phyloP scores from a whole-genome alignment of 2,329 filamentous ascomycete species.

The Fusarium oxysporum region DNA sequence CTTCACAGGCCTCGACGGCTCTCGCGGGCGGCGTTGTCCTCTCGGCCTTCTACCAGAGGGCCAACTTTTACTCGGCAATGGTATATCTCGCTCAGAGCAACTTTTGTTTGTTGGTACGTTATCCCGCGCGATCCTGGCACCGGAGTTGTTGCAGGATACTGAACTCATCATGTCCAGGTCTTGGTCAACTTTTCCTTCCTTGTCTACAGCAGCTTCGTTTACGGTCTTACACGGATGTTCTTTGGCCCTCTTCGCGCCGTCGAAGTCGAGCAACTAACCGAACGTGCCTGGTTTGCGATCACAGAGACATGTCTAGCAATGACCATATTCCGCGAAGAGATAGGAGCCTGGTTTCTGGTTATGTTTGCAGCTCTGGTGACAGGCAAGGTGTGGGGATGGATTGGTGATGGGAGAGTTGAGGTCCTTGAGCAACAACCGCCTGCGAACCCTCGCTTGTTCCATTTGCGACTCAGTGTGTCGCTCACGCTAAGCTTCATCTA shows the following conservation, averaged over 20 bases:
- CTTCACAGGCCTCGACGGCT: conserved; percentile 77
- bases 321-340: conserved; percentile 97
- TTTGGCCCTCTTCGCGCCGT: conserved; percentile 91
- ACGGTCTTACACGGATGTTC: conserved; percentile 87
- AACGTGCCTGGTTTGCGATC: conserved; percentile 97
- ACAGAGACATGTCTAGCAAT: conserved; percentile 97
- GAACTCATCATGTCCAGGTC: conserved; percentile 65
- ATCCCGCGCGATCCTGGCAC: conserved; percentile 1
- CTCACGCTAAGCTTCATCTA: conserved; percentile 83
- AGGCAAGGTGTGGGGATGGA: conserved; percentile 99
- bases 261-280: conserved; percentile 96
- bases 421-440: conserved; percentile 95
- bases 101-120: conserved; percentile 86
- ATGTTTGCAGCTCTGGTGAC: conserved; percentile 96
- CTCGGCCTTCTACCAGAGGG: conserved; percentile 92
- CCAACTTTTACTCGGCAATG: conserved; percentile 98
- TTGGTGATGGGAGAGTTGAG: conserved; percentile 93
- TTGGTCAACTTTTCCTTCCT: conserved; percentile 92
- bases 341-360: conserved; percentile 92
- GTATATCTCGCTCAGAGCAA: conserved; percentile 98
- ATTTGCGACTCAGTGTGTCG: conserved; percentile 82
- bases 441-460: conserved; percentile 87
- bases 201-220: conserved; percentile 82
- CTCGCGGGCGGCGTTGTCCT: conserved; percentile 86
- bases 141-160: conserved; percentile 10